A percentile compares a stretch with the other conserved stretches of the same genome.
These are phyloP conservation scores for Oryza meyeriana DNA, from an alignment of 176 grass and related monocot species.

Conservation along the genomic window DNA sequence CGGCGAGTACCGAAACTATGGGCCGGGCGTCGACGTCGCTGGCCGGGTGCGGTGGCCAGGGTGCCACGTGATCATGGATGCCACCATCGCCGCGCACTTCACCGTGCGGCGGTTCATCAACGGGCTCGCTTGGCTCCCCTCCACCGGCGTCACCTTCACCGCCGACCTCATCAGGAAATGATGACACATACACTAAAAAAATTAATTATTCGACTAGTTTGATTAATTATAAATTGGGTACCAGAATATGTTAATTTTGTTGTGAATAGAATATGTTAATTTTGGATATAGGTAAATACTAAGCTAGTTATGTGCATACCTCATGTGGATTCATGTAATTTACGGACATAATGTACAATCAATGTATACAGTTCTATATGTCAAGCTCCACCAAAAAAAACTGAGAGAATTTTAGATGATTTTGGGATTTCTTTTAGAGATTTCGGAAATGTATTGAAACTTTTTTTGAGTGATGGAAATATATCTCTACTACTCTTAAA, in stretches of 20 bases:
- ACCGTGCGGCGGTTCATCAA: slow-evolving; percentile 83
- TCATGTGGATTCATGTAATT: background rate
- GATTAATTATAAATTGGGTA: background rate
- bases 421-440: background rate
- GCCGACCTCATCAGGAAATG: slow-evolving; percentile 63
- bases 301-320: background rate
- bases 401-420: background rate
- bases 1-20: slow-evolving; percentile 76
- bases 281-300: background rate
- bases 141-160: slow-evolving; percentile 65
- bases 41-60: slow-evolving; percentile 74
- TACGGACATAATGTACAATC: too few species aligned
- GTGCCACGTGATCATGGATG: slow-evolving; percentile 70
- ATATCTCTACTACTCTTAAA: too few species aligned
- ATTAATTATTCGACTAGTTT: background rate
- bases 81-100: slow-evolving; percentile 52
- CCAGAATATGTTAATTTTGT: background rate
- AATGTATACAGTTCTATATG: too few species aligned
- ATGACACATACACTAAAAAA: background rate
- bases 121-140: slow-evolving; percentile 70
- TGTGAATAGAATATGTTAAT: too few species aligned
- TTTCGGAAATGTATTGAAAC: background rate
- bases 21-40: slow-evolving; percentile 44
- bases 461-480: too few species aligned
- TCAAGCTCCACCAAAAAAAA: too few species aligned